These are phyloP conservation scores for Apiotrichum domesticum DNA, from an alignment of 1,284 basidiomycete species.

Conservation along the genomic window DNA sequence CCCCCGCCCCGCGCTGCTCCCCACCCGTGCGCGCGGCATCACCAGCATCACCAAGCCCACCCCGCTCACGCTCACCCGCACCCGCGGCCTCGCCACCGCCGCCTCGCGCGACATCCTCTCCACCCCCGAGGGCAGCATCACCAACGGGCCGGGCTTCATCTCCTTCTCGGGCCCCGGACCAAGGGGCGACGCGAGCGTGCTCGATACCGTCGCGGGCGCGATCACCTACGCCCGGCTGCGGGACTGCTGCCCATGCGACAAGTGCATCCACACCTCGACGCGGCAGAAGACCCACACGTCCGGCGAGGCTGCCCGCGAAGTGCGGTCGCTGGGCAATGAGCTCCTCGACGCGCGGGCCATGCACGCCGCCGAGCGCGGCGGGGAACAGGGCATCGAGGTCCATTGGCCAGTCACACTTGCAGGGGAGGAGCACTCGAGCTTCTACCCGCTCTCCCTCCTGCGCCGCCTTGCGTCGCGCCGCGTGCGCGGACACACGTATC, in stretches of 20 bases:
- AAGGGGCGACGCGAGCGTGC: not conserved
- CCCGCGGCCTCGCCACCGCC: not conserved
- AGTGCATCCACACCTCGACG: conserved; percentile 66
- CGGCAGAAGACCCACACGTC: conserved; percentile 66
- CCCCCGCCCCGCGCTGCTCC: too few relatives aligned
- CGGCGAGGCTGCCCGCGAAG: conserved; percentile 13
- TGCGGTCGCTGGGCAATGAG: conserved; percentile 48
- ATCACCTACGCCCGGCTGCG: conserved; percentile 51
- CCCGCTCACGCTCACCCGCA: not conserved
- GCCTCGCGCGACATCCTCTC: not conserved
- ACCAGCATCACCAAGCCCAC: not conserved
- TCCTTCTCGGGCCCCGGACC: conserved; percentile 11
- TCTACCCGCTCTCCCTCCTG: conserved; percentile 15
- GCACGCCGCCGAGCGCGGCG: not conserved
- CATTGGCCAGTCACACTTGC: conserved; percentile 7
- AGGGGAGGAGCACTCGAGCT: conserved; percentile 6
- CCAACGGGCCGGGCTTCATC: conserved; percentile 10
- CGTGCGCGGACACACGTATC: conserved; percentile 10
- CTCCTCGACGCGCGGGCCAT: conserved; percentile 44
- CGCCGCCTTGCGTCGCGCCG: conserved; percentile 7
- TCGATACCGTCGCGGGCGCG: not conserved
- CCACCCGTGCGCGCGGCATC: too few relatives aligned
- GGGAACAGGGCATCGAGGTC: conserved; percentile 8
- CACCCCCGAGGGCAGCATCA: conserved; percentile 4
- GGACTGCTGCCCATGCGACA: conserved; percentile 55